Evolutionary conservation across 176 grass and related monocot species (phyloP), one percentile per base, ranked within the genome.

Genomic region (Triticum urartu): DNA sequence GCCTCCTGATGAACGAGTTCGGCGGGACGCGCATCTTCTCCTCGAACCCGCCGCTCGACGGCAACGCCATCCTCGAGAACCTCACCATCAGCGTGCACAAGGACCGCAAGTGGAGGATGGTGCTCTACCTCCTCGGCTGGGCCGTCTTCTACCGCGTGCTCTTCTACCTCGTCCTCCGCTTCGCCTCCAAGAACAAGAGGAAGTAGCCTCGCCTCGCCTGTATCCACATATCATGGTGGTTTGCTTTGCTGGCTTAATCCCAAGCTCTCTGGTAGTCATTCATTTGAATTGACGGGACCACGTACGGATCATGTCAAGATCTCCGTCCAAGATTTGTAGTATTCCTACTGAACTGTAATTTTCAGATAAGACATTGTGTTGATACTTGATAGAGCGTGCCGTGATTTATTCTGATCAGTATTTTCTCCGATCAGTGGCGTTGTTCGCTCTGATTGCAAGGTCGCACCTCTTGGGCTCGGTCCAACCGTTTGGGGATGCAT

Each of bases 1-100:
- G 91, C 26, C 81, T 93, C 42, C 85, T 93, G 21, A 90, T 93
- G 91, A 93, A 93, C 58, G 91, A 93, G 85, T 93, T 93, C 88
- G 33, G 28, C 12, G 88, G 84, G 0, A 6, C 0, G 1, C 56
- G 13, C 2, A 17, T 22, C 40, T 89, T 89, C 85, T 21, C 80
- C 24, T 4, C 18, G 9, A 24, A 4, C 11, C 71, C 12, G 38
- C 0, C 11, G 4, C 65, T 88, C 60, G 22, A 7, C 9, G 93
- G 90, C 24, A 79, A 87, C 72, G 43, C 32, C 48, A 92, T 94
- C 85, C 93, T 94, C n/a, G 15, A 5, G 11, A 75, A 83, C 74
- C 83, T 94, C 34, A 61, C 79, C 74, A 89, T 94, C 32, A 92
- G 82, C 68, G 4, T 17, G 25, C 36, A 0, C 24, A 82, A 87